Conservation (phyloP, 2,329 filamentous ascomycete genomes). For the Coniochaeta pulveracea region DNA sequence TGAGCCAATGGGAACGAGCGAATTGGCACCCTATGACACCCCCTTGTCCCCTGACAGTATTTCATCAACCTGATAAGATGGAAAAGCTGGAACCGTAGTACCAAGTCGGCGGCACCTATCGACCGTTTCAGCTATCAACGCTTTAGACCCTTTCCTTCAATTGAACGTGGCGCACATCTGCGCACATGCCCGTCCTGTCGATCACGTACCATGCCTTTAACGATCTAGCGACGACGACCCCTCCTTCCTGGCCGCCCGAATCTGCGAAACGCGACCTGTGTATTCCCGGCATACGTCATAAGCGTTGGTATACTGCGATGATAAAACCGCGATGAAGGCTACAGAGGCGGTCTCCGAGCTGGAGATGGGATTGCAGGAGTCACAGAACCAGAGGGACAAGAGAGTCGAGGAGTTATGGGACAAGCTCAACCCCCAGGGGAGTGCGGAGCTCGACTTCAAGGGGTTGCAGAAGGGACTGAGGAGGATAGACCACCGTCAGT, state of each 20-base stretch:
- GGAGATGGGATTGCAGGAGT: slow-evolving; percentile 61
- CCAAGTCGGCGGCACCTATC: too few species aligned
- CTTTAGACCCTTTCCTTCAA: too few species aligned
- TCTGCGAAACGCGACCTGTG: neutral
- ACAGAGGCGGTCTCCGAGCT: slow-evolving; percentile 39
- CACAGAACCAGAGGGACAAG: slow-evolving; percentile 66
- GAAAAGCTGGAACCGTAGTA: too few species aligned
- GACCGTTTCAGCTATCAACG: too few species aligned
- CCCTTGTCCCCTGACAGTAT: too few species aligned
- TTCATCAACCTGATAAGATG: too few species aligned
- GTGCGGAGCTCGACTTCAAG: slow-evolving; percentile 73
- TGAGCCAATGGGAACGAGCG: too few species aligned
- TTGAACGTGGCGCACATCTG: too few species aligned
- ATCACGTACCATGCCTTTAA: neutral
- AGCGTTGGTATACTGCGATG: slow-evolving; percentile 20
- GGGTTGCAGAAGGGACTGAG: slow-evolving; percentile 74
- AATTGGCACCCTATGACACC: too few species aligned
- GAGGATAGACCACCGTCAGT: slow-evolving; percentile 82
- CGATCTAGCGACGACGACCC: neutral
- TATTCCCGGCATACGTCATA: slow-evolving; percentile 5
- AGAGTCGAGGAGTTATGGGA: slow-evolving; percentile 77
- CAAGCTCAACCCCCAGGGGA: slow-evolving; percentile 64
- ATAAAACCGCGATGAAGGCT: slow-evolving; percentile 29
- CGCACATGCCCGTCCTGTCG: too few species aligned
- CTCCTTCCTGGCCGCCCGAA: neutral